Evolutionary conservation across 441 rosid genomes (phyloP).

Genomic region (Erodium moschatum): DNA sequence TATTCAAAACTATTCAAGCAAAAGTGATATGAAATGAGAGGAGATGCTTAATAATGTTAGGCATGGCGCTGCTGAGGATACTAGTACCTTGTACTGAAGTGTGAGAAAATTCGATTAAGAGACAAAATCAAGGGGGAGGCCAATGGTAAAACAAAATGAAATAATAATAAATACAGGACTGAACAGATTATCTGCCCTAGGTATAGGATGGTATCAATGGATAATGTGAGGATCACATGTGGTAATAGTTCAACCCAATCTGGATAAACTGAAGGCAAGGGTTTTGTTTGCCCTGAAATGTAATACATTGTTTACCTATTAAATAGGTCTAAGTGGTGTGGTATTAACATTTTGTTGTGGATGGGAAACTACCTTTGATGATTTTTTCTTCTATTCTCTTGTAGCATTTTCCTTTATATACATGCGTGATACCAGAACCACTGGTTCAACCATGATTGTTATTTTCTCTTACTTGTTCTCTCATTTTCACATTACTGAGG

Average conservation of each 20-base stretch:
- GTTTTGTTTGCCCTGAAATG: too few relatives aligned
- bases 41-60: neutral
- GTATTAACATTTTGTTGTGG: too few relatives aligned
- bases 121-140: neutral
- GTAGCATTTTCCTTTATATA: too few relatives aligned
- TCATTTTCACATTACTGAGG: neutral
- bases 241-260: too few relatives aligned
- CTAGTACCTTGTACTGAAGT: neutral
- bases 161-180: neutral
- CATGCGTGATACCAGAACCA: too few relatives aligned
- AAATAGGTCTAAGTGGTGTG: too few relatives aligned
- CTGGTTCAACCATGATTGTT: too few relatives aligned
- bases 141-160: neutral
- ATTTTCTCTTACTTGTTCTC: too few relatives aligned
- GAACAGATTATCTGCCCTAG: neutral
- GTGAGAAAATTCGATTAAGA: neutral
- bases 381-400: too few relatives aligned
- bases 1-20: neutral
- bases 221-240: neutral
- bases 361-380: too few relatives aligned
- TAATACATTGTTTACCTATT: too few relatives aligned
- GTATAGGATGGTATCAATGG: neutral
- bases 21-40: neutral
- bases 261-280: too few relatives aligned
- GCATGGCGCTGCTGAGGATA: neutral